Conservation (phyloP, 2,329 filamentous ascomycete genomes). For the Neospermospora avenae region DNA sequence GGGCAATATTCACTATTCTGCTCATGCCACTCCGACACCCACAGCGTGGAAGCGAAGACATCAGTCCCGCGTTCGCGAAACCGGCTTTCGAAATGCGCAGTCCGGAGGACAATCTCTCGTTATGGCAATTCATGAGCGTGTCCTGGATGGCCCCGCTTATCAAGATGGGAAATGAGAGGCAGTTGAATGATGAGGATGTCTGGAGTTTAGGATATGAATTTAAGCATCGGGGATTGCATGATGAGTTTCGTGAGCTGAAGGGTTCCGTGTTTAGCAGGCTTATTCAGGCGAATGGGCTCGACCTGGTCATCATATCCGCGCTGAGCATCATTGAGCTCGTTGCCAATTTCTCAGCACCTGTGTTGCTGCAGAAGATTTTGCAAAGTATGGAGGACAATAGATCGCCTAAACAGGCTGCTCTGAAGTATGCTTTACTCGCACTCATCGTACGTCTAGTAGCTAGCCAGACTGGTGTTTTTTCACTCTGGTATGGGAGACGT, state of each 20-base stretch:
- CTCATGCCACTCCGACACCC: constrained; percentile 69
- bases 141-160: constrained; percentile 80
- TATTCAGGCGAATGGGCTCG: constrained; percentile 72
- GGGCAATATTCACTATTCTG: constrained; percentile 52
- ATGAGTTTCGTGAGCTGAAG: constrained; percentile 66
- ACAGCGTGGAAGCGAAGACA: constrained; percentile 48
- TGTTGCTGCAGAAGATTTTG: constrained; percentile 71
- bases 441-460: constrained; percentile 58
- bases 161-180: constrained; percentile 55
- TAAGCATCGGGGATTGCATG: constrained; percentile 73
- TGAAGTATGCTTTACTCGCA: constrained; percentile 63
- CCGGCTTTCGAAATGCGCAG: constrained; percentile 62
- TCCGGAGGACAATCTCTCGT: constrained; percentile 74
- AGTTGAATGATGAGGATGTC: constrained; percentile 75
- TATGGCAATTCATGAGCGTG: constrained; percentile 83
- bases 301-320: constrained; percentile 56
- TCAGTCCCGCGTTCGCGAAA: constrained; percentile 53
- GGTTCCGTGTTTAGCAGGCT: constrained; percentile 71
- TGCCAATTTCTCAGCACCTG: constrained; percentile 56
- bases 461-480: constrained; percentile 65
- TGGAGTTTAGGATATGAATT: constrained; percentile 80
- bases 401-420: constrained; percentile 50
- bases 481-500: constrained; percentile 78
- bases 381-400: constrained; percentile 57
- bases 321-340: constrained; percentile 63